Evolutionary conservation across 805 yeast species (phyloP).

Genomic region (Yamadazyma paraphyllophila): DNA sequence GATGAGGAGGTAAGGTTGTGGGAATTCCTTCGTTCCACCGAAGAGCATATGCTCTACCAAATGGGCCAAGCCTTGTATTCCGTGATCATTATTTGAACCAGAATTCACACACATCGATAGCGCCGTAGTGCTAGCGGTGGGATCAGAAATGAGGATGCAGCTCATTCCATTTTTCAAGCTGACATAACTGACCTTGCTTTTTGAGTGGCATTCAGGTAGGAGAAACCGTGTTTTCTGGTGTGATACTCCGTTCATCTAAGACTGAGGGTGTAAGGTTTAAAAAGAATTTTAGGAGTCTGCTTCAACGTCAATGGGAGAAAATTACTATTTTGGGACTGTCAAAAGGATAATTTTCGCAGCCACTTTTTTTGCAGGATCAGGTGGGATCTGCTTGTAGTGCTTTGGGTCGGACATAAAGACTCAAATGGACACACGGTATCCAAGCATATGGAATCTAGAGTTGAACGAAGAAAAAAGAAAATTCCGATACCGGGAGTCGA

Average conservation of each 20-base stretch:
- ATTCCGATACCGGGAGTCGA: constrained; percentile 86
- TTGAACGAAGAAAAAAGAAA: constrained; percentile 5
- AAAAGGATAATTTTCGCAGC: constrained; percentile 7
- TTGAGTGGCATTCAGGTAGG: constrained; percentile 34
- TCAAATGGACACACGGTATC: background rate
- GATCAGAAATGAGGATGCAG: constrained; percentile 72
- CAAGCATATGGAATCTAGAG: background rate
- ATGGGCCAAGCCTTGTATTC: constrained; percentile 81
- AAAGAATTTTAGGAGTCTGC: too few species aligned
- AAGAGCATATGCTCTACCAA: constrained; percentile 26
- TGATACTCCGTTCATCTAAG: background rate
- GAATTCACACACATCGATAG: constrained; percentile 73
- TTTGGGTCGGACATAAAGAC: background rate
- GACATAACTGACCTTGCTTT: constrained; percentile 44
- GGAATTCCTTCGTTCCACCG: constrained; percentile 53
- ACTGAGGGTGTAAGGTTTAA: too few species aligned
- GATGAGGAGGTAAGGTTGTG: constrained; percentile 46
- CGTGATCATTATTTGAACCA: constrained; percentile 82
- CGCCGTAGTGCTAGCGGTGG: constrained; percentile 59
- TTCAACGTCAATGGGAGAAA: background rate
- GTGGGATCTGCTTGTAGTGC: background rate
- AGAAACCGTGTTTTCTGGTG: constrained; percentile 9
- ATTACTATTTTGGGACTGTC: constrained; percentile 13
- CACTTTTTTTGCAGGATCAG: background rate
- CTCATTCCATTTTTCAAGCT: constrained; percentile 66